Base-by-base conservation (phyloP, 1,284 basidiomycete genomes). In the Gomphus bonarii region DNA sequence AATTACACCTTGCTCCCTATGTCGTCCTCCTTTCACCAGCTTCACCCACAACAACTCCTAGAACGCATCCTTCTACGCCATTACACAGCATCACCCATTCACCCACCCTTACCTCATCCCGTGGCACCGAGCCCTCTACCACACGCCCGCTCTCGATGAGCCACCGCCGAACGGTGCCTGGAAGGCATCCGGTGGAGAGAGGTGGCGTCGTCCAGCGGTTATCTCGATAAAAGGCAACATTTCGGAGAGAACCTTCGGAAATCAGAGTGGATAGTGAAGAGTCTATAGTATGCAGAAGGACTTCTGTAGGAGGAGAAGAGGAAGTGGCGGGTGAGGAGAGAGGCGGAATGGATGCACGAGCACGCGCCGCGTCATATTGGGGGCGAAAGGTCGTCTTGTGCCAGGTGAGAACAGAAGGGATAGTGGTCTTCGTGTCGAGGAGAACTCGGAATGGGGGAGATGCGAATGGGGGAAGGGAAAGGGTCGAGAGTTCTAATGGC, bases 11-110 rank as follows among this genome's bases (percentile, higher is more conserved):
- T n/a, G 3, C 35, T 36, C 35, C n/a, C n/a, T n/a, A n/a, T n/a
- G n/a, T n/a, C n/a, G n/a, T n/a, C n/a, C n/a, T n/a, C n/a, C n/a
- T n/a, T n/a, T n/a, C n/a, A 12, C 38, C 38, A 18, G 38, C 38
- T n/a, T 6, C 20, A 22, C 42, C 20, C 18, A 20, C 42, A 7
- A 48, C 46, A 11, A 52, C 38, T 35, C 62, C 62, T 35, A 63
- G 53, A 7, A 55, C 18, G 36, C 60, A 60, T 18, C 58, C 61
- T 35, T 77, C 76, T 8, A 86, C 81, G 6, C 80, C 82, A 63
- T 90, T 90, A 65, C 82, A 84, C 22, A 85, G 68, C 48, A 90
- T 70, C 2, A 86, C 76, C 69, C 73, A 79, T 63, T 88, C 85
- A 14, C 81, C 79, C 18, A 75, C 65, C 47, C 66, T 62, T n/a